Evolutionary conservation across 2,329 filamentous ascomycete species (phyloP), one percentile per base, ranked within the genome.

Genomic region (Huntiella moniliformis): DNA sequence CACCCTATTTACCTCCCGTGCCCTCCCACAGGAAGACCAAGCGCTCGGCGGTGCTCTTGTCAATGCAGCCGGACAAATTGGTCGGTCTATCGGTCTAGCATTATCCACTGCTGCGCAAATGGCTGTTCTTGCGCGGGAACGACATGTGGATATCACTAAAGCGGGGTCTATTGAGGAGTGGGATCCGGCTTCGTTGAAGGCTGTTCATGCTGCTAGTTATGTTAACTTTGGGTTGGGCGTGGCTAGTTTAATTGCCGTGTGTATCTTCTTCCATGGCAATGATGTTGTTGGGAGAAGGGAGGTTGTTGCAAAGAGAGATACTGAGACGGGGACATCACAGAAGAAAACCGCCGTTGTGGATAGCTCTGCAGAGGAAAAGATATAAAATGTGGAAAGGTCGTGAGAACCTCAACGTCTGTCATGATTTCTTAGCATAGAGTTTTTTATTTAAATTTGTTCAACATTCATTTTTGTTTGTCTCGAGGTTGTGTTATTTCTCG

Each of bases 31-130:
- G 1, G 70, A 74, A 42, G 77, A 83, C 51, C 78, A 82, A 54
- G 74, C 76, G 1, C 58, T 82, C 0, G 78, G 77, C 0, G 79
- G 77, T 1, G 79, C 76, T 0, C 66, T 82, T 6, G 73, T 82
- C 55, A 81, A 81, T 49, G 69, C 77, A 0, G 69, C 77, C 10
- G 73, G 73, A 0, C 76, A 80, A 54, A 63, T 82, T 31, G 78
- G 78, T 0, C 64, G 78, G 5, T 70, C 77, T 0, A 67, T 82
- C n/a, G 71, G 74, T 1, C 61, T 82, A 1, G 78, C 77, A 1
- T 64, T 82, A 31, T 71, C 68, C 2, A 80, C 77, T 0, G 74
- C 75, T 0, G 62, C 80, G 1, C 77, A 82, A 56, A 74, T 74
- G 0, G 68, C 73, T 0, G 68, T 79, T 16, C 71, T 76, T 60